A percentile compares a stretch with the other conserved stretches of the same genome.
Conservation (phyloP, 768 basidiomycete species). For the Kwoniella mangroviensis region DNA sequence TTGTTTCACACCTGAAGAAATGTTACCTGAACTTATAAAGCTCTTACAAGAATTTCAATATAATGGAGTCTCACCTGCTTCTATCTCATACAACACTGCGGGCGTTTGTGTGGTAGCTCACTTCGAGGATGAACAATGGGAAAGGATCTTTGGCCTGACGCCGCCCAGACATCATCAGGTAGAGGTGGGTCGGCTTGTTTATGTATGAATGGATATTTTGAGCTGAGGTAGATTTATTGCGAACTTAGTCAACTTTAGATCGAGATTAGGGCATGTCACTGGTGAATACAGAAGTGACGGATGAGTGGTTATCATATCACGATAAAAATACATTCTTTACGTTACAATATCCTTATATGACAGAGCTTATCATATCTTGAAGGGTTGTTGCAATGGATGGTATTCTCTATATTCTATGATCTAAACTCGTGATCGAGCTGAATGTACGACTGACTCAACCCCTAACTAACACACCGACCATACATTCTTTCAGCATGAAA, state of each 20-base stretch:
- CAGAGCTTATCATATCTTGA: too few relatives aligned
- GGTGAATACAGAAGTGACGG: too few relatives aligned
- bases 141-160: constrained; percentile 6
- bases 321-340: too few relatives aligned
- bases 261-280: too few relatives aligned
- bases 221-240: too few relatives aligned
- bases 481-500: constrained; percentile 88
- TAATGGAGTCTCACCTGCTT: neutral
- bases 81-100: too few relatives aligned
- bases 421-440: neutral
- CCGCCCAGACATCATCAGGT: neutral
- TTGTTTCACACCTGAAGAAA: too few relatives aligned
- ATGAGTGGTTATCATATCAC: too few relatives aligned
- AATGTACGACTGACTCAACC: constrained; percentile 24
- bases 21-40: neutral
- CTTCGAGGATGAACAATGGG: constrained; percentile 5
- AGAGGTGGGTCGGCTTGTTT: neutral
- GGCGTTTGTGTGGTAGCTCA: neutral
- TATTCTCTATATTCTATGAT: neutral
- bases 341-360: too few relatives aligned
- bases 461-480: constrained; percentile 83
- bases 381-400: neutral
- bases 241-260: too few relatives aligned
- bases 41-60: neutral
- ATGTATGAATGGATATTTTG: too few relatives aligned